Evolutionary conservation across 164 flowering plant species (phyloP), one percentile per base, ranked within the genome.

Genomic region (Kingdonia uniflora): DNA sequence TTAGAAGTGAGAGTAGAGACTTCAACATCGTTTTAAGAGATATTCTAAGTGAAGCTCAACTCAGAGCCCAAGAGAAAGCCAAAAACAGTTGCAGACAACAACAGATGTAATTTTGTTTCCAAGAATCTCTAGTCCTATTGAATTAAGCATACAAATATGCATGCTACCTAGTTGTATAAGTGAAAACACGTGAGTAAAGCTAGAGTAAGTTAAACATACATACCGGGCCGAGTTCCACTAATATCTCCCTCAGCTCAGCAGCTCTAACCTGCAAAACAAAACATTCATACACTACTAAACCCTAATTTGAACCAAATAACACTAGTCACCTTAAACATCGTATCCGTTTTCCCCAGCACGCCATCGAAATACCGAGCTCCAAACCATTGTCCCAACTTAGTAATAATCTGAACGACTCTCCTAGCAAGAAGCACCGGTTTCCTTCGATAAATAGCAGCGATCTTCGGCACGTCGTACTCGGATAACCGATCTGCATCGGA

Each of bases 371-470:
- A 84, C 8, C 88, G 73, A 16, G 71, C 54, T 16, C 59, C 79
- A 38, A 91, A 74, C 98, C 98, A 92, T 49, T 58, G 60, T 6
- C 98, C 96, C 11, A 92, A 66, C 15, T 82, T 73, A 19, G 70
- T 40, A 4, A 72, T 79, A 21, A 69, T 78, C 72, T 92, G 98
- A 22, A 78, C 15, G 52, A 88, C 60, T 10, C 96, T 71, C 5
- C 98, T 85, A 38, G 76, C 47, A 25, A 92, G 55, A 45, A 85
- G 42, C 49, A 82, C 48, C 23, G 96, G 98, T 57, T 71, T 83
- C 57, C 65, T 70, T 57, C 71, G 59, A 56, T 82, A 92, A 51
- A 84, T 63, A 0, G 81, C 40, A 23, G 64, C 68, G 19, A 87
- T 85, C 52, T 52, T 82, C 14, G 66, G 20, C 3, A 70, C 47